These are phyloP conservation scores for Lobosporangium transversale DNA, from an alignment of 192 early-diverging fungal species.

Conservation along the genomic window DNA sequence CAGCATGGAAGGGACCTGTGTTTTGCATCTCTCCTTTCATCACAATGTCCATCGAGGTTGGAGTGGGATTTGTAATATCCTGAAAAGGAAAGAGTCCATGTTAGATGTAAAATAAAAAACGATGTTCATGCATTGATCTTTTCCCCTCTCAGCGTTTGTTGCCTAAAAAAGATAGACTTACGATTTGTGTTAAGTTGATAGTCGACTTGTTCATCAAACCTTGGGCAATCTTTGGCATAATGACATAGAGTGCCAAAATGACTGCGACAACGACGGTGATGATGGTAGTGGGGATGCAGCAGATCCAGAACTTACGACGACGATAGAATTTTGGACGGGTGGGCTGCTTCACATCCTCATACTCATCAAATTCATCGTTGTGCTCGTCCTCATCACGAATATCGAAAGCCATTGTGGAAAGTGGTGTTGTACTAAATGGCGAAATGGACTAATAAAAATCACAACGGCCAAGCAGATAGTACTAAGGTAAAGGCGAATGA, in stretches of 20 bases:
- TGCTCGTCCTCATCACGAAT: conserved; percentile 41
- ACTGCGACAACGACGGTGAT: conserved; percentile 53
- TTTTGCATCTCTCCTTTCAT: conserved; percentile 39
- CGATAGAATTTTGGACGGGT: conserved; percentile 57
- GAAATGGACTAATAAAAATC: no score
- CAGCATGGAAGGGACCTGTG: conserved; percentile 60
- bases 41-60: conserved; percentile 19
- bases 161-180: neutral
- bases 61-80: conserved; percentile 28
- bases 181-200: conserved; percentile 22
- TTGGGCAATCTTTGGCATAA: conserved; percentile 63
- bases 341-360: conserved; percentile 40
- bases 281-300: conserved; percentile 52
- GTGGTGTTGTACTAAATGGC: no score
- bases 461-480: no score
- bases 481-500: no score
- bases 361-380: conserved; percentile 40
- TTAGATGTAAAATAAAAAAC: neutral
- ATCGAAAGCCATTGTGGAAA: conserved; percentile 39
- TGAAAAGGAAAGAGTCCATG: neutral
- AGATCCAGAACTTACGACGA: conserved; percentile 58
- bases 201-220: conserved; percentile 33
- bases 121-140: no score
- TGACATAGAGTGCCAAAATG: conserved; percentile 55
- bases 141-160: neutral